These are phyloP conservation scores for Scedosporium minutisporum DNA, from an alignment of 2,329 filamentous ascomycete genomes.

Conservation along the genomic window DNA sequence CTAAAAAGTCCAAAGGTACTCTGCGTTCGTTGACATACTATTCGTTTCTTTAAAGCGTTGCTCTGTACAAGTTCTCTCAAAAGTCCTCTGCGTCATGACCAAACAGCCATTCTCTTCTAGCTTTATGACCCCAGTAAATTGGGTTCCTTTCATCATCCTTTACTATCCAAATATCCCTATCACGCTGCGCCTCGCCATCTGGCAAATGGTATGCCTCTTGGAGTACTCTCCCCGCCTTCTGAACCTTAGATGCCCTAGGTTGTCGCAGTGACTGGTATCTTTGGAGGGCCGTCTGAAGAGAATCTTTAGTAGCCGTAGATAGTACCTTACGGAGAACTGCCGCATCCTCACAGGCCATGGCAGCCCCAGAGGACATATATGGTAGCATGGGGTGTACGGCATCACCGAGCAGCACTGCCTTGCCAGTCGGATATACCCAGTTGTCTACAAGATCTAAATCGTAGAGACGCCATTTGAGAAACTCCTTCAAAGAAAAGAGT, in stretches of 20 bases:
- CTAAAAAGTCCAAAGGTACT: no score
- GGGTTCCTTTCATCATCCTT: constrained; percentile 3
- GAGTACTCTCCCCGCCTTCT: not conserved
- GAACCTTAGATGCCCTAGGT: not conserved
- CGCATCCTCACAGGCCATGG: constrained; percentile 33
- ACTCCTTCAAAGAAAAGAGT: constrained; percentile 12
- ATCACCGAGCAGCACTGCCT: constrained; percentile 28
- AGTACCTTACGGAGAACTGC: constrained; percentile 18
- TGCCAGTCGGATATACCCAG: constrained; percentile 19
- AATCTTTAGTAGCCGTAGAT: not conserved
- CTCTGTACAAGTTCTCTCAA: no score
- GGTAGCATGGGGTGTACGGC: constrained; percentile 34
- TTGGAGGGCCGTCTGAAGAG: not conserved
- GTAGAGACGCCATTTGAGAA: constrained; percentile 24
- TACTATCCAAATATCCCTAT: not conserved
- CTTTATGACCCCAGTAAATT: constrained; percentile 3
- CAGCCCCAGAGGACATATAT: constrained; percentile 33
- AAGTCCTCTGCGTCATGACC: constrained; percentile 4
- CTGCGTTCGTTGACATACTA: no score
- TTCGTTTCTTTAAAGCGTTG: no score
- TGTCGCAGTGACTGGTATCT: not conserved
- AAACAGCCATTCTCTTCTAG: constrained; percentile 4
- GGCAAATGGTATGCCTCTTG: not conserved
- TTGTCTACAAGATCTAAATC: constrained; percentile 16
- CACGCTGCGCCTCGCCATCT: not conserved